phyloP scores from a whole-genome alignment of 1,139 yeast genomes.

The Debaryomycetaceae sp. region DNA sequence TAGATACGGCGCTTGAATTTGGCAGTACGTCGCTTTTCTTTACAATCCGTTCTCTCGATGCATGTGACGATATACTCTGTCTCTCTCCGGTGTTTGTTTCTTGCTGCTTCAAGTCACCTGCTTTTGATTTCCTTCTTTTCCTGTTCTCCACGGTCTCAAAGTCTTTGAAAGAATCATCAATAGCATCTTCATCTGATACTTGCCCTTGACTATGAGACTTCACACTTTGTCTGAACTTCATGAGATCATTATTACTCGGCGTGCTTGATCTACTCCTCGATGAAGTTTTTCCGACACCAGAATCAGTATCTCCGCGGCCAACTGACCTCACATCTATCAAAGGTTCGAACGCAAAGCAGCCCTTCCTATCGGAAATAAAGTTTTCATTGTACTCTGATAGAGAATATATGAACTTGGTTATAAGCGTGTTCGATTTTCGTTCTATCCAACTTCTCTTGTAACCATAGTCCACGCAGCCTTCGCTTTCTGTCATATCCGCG shows the following conservation, averaged over 20 bases:
- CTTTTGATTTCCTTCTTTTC: conserved; percentile 13
- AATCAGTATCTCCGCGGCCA: conserved; percentile 10
- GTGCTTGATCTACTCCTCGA: conserved; percentile 30
- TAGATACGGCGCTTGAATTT: not conserved
- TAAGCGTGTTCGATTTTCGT: conserved; percentile 17
- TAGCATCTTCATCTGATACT: conserved; percentile 12
- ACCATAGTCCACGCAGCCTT: conserved; percentile 13
- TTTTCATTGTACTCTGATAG: conserved; percentile 40
- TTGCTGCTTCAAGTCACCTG: not conserved
- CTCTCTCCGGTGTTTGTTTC: not conserved
- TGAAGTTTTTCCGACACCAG: conserved; percentile 11
- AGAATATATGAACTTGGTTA: conserved; percentile 32
- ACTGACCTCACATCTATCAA: conserved; percentile 39
- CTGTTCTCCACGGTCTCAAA: conserved; percentile 30
- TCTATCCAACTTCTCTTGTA: conserved; percentile 17
- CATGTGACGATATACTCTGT: not conserved
- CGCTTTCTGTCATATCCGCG: conserved; percentile 16
- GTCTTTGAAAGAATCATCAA: conserved; percentile 22
- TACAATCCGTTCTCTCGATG: not conserved
- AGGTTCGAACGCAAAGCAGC: conserved; percentile 43
- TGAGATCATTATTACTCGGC: conserved; percentile 16
- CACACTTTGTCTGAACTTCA: conserved; percentile 18
- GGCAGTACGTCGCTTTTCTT: not conserved
- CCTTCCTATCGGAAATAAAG: conserved; percentile 47
- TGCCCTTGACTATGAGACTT: conserved; percentile 1